Evolutionary conservation across 2,329 filamentous ascomycete genomes (phyloP), one percentile per base, ranked within the genome.

Genomic region (Hysterium pulicare): DNA sequence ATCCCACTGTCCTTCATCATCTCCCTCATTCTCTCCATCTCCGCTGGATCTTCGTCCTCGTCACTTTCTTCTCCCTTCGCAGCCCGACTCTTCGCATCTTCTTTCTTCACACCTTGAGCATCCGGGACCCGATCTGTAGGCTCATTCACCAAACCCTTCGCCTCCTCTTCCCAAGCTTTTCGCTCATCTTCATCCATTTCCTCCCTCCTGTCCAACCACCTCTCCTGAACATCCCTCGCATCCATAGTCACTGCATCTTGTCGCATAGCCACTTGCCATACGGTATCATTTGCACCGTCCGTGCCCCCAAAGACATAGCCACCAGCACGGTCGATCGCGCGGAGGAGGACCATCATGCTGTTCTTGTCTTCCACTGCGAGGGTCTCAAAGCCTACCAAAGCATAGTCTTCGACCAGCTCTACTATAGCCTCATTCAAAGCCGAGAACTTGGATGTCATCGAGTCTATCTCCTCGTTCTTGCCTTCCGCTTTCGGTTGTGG

Each of bases 191-290:
- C 83, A 66, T 98, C 93, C 59, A 88, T 89, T 51, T 86, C 88
- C 13, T 90, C 90, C 62, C 90, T 93, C 31, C 84, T 77, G 68
- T 97, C 91, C 23, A 98, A 72, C 93, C 93, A 98, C 47, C 93
- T 78, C 71, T 98, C 93, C 69, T 98, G 93, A 49, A 97, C 84
- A 67, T 98, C 91, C 46, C 84, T 76, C 8, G 90, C 82, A 56
- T 94, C 90, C 76, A 95, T 82, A 26, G 82, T 80, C 45, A 78
- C 77, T 53, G 77, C 71, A 2, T 78, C 77, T 48, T 83, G 78
- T 43, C 90, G 82, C 82, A 97, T 95, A 2, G 93, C 89, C 33
- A 97, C 83, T 59, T 94, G 88, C 93, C 93, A 98, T n/a, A 98
- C 81, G 5, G 86, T 90, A 64, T 98, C 91, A 55, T 97, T 96